Base-by-base conservation (phyloP, 441 rosid genomes). In the Pelargonium myrrhifolium region DNA sequence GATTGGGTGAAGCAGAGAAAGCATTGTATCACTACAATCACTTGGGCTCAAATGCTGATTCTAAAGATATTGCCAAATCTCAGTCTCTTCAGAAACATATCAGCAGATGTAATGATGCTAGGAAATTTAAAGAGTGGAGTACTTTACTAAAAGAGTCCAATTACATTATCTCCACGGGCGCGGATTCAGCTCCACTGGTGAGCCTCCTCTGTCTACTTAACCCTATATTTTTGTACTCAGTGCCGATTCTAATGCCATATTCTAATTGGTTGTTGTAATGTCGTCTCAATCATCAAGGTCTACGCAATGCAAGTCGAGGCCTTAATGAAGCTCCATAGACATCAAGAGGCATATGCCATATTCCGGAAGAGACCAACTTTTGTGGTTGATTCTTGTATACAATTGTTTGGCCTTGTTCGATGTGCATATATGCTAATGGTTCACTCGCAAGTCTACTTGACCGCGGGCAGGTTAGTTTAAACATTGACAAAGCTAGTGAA, bases 171-270 rank as follows among this genome's bases (percentile, higher is more conserved):
- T 78, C 81, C 55, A 78, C 74, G 3, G 96, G 93, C 65, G 92
- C 89, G 3, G 88, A 87, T 79, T 86, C 92, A 11, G 87, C 93
- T 72, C 93, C 92, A 7, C 75, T 77, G 86, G 98, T 89, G 64
- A 69, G 83, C 60, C 53, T 55, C 9, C 53, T 55, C 7, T 6
- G 22, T 14, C 37, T 24, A 62, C 17, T 18, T 20, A 5, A 51
- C 2, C 3, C 8, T 39, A 66, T 42, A 60, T 43, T 70, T 40
- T 5, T 21, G 45, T 64, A 12, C 43, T 65, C 28, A 31, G 26
- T 0, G 47, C 4, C 18, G 24, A 20, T 18, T 21, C 28, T 1
- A 14, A 7, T 28, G 20, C 26, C 5, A 24, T 68, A 26, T 6
- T 51, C 11, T 9, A 37, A 9, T 47, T 61, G 6, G 22, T 20